A percentile compares a stretch with the other conserved stretches of the same genome.
These are phyloP conservation scores for Aegilops tauschii DNA, from an alignment of 176 grass and related monocot species.

Conservation along the genomic window DNA sequence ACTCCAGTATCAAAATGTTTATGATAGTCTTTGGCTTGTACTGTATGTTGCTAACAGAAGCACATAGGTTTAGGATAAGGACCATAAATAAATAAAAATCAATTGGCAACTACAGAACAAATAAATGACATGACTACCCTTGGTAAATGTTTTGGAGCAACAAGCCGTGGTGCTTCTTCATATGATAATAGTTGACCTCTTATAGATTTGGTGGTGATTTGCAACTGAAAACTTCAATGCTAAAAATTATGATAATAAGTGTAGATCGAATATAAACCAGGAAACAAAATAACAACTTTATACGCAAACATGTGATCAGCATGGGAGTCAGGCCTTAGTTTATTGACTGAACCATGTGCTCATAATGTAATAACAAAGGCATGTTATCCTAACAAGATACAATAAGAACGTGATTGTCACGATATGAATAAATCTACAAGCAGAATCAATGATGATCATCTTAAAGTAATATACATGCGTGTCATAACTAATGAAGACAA, in stretches of 20 bases:
- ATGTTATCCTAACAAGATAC: constrained; percentile 3
- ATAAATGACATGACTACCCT: neutral
- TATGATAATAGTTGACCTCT: neutral
- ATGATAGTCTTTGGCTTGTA: neutral
- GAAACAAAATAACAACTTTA: neutral
- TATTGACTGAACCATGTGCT: neutral
- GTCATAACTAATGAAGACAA: neutral
- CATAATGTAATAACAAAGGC: neutral
- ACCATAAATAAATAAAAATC: neutral
- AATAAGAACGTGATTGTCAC: neutral
- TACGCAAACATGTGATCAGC: neutral
- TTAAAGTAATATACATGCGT: neutral
- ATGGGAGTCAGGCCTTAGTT: neutral
- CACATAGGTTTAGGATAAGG: neutral
- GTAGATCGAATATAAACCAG: neutral
- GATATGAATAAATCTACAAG: neutral
- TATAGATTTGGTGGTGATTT: neutral
- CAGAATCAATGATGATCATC: constrained; percentile 9
- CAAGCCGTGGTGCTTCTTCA: neutral
- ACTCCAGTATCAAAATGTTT: constrained; percentile 29
- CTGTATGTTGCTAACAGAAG: neutral
- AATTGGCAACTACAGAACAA: neutral
- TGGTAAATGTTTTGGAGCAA: neutral
- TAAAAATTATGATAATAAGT: neutral
- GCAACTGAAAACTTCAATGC: neutral